phyloP scores from a whole-genome alignment of 768 basidiomycete species.

The Russula emetica region DNA sequence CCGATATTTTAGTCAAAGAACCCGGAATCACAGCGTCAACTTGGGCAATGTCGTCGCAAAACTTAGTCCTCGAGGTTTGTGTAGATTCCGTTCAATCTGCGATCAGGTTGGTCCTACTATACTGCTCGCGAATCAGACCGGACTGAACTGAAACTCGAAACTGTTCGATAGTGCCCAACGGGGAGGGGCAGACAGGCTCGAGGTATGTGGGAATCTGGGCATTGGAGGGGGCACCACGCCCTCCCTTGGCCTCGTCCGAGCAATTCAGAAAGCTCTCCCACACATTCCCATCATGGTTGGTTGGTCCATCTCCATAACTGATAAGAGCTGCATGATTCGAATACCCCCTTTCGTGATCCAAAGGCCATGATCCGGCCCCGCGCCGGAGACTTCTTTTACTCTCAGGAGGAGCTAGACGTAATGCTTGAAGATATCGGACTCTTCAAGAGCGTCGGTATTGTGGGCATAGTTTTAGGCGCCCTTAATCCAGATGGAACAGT shows the following conservation, averaged over 20 bases:
- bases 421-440: conserved; percentile 69
- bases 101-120: conserved; percentile 11
- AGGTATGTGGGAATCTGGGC: conserved; percentile 65
- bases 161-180: conserved; percentile 50
- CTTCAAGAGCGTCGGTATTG: conserved; percentile 54
- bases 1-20: too few relatives aligned
- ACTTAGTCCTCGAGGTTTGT: conserved; percentile 19
- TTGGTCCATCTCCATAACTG: conserved; percentile 17
- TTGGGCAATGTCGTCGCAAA: background rate
- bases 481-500: conserved; percentile 54
- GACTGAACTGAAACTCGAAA: background rate
- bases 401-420: conserved; percentile 57
- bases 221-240: conserved; percentile 82
- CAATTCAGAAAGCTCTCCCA: conserved; percentile 48
- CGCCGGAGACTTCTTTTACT: conserved; percentile 71
- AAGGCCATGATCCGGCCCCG: conserved; percentile 54
- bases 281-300: conserved; percentile 64
- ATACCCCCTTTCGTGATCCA: background rate
- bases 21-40: background rate
- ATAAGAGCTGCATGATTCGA: background rate
- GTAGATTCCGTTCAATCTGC: conserved; percentile 24
- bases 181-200: conserved; percentile 73
- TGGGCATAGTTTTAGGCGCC: conserved; percentile 65
- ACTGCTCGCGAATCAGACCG: background rate
- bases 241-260: conserved; percentile 63